Base-by-base conservation (phyloP, 2,329 filamentous ascomycete genomes). In the Epichloe aotearoae region DNA sequence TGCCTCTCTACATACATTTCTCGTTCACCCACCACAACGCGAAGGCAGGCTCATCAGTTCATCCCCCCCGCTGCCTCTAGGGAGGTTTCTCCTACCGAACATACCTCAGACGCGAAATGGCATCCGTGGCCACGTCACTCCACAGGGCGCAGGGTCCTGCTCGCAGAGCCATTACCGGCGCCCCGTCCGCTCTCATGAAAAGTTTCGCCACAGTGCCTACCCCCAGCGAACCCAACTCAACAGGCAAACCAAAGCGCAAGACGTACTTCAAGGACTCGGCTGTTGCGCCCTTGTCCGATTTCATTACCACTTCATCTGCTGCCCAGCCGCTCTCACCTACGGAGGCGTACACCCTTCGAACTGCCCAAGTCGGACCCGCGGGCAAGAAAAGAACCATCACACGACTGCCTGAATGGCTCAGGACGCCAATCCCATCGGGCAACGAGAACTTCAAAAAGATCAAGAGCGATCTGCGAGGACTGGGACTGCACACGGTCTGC, bases 401-500 rank as follows among this genome's bases (percentile, higher is more conserved):
- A 14, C 82, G 93, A 46, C 74, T 98, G 46, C 93, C 93, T 19
- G 79, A 84, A 58, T 98, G 93, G 93, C 80, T 98, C 56, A 96
- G 97, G 76, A 98, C 91, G 20, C 87, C 89, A 2, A 93, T 98
- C 51, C 93, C 93, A 0, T 81, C 82, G 12, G 84, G 84, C 55
- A 85, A 81, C 64, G 69, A 74, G 52, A 94, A 94, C 70, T 96
- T 84, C 74, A 94, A 94, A 94, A 87, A 88, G 62, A 95, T 98
- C 68, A 96, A 95, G 74, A 83, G 85, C 56, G 93, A 98, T 67
- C 72, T 98, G 57, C 80, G 93, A 37, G 93, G 93, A 0, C 71
- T 98, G 53, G 86, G 86, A 52, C 74, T 98, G 51, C 90, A 96
- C 68, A 98, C 93, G 4, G 93, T 98, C 15, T 98, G 93, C 69